Base-by-base conservation (phyloP, 139 green algal genomes). In the Coelastrella sp. region DNA sequence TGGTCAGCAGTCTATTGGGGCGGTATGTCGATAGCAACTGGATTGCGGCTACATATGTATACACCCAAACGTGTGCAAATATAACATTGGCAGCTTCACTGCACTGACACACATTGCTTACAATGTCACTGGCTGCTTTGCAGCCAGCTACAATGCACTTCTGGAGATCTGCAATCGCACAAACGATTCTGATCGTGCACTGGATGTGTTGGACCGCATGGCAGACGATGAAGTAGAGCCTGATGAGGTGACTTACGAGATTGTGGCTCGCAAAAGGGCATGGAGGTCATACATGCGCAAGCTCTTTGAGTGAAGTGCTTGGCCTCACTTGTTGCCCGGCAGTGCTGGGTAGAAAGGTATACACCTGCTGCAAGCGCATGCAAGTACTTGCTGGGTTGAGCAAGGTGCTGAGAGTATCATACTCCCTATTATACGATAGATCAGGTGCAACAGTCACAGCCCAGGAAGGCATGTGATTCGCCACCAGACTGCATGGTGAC, bases 181-280 rank as follows among this genome's bases (percentile, higher is more conserved):
- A 7, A 95, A 96, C n/a, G 96, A 98, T 87, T 85, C 94, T 24
- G 93, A 96, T 25, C 85, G 96, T 6, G 96, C 94, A 0, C 80
- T 94, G 25, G 96, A 98, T 73, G 91, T 98, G n/a, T 94, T 98
- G 78, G 94, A 95, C 20, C 94, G 96, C 87, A 98, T 98, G 96
- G 87, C 83, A 14, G 58, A 86, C n/a, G 87, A 92, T 76, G 90
- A 78, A 0, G 92, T 96, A 56, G 79, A 93, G 85, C 94, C 95
- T 4, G 92, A 97, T 74, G 94, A 96, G 58, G 90, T 94, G n/a
- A 97, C 94, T 8, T 78, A 93, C 72, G 95, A 97, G 58, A 91
- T 94, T 14, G 90, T 92, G 58, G 85, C 86, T 12, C 70, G 79
- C 58, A 89, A 89, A 79, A 66, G 87, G 6, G 73, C 72, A 22